Evolutionary conservation across 306 rosid species (phyloP).

Genomic region (Mimosa bimucronata): DNA sequence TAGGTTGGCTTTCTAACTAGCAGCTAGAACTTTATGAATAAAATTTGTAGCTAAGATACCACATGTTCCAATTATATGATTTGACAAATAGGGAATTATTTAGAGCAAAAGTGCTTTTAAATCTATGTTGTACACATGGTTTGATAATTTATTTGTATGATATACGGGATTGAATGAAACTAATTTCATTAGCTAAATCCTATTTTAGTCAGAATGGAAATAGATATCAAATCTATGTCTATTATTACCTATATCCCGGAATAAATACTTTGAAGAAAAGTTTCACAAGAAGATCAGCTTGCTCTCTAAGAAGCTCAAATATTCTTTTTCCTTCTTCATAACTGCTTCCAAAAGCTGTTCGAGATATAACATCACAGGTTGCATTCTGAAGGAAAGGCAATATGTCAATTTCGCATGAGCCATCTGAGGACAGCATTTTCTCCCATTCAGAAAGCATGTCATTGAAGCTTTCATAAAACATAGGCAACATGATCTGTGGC

Average conservation of each 20-base stretch:
- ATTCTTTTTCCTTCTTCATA: conserved; percentile 57
- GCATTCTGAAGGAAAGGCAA: conserved; percentile 38
- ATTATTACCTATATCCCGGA: conserved; percentile 50
- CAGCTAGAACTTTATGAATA: not conserved
- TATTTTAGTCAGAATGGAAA: not conserved
- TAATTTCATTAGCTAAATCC: not conserved
- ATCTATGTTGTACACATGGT: too few relatives aligned
- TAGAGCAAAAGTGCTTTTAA: too few relatives aligned
- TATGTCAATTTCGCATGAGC: conserved; percentile 46
- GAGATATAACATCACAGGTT: conserved; percentile 48
- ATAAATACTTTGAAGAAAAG: not conserved
- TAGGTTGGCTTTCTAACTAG: not conserved
- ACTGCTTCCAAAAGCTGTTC: conserved; percentile 56
- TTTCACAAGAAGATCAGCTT: not conserved
- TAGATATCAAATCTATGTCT: not conserved
- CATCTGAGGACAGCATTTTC: conserved; percentile 28
- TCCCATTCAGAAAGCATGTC: conserved; percentile 54
- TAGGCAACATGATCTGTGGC: conserved; percentile 46
- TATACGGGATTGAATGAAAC: too few relatives aligned
- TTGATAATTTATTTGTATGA: too few relatives aligned
- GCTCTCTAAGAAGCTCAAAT: conserved; percentile 54
- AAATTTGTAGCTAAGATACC: too few relatives aligned
- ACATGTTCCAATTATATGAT: too few relatives aligned
- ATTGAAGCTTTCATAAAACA: conserved; percentile 38
- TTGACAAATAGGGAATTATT: not conserved